Evolutionary conservation across 768 basidiomycete genomes (phyloP).

Genomic region (Termitomyces sp.): DNA sequence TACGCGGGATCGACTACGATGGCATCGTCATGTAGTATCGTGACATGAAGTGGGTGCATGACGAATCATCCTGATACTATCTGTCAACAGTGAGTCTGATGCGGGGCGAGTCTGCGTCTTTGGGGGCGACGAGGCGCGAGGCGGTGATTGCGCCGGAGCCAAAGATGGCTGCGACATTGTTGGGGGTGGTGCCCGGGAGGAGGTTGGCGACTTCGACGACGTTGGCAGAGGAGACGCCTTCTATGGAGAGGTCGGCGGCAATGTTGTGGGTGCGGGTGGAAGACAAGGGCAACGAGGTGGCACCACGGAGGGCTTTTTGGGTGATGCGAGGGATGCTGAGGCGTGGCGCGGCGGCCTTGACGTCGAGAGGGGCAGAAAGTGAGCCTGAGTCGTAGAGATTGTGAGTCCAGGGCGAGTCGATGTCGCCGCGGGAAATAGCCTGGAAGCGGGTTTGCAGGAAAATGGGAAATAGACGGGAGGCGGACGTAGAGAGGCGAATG

Average conservation of each 20-base stretch:
- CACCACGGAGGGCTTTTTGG: slow-evolving; percentile 59
- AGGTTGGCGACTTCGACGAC: slow-evolving; percentile 73
- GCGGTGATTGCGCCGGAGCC: slow-evolving; percentile 62
- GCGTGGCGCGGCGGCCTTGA: slow-evolving; percentile 40
- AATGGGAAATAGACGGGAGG: not conserved
- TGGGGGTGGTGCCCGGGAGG: slow-evolving; percentile 70
- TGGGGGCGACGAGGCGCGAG: slow-evolving; percentile 26
- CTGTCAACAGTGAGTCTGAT: slow-evolving; percentile 51
- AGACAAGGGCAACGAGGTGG: slow-evolving; percentile 20
- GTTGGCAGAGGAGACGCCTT: slow-evolving; percentile 60
- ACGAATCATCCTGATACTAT: too few relatives aligned
- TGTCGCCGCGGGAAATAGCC: slow-evolving; percentile 58
- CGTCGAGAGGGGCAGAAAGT: slow-evolving; percentile 52
- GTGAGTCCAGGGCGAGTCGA: slow-evolving; percentile 65
- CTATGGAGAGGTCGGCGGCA: slow-evolving; percentile 43
- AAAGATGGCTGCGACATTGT: slow-evolving; percentile 84
- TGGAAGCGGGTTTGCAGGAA: slow-evolving; percentile 39
- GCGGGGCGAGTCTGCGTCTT: slow-evolving; percentile 29
- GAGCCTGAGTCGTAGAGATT: slow-evolving; percentile 63
- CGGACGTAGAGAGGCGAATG: not conserved
- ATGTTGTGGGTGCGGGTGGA: too few relatives aligned
- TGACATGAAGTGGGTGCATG: too few relatives aligned
- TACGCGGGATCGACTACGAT: too few relatives aligned
- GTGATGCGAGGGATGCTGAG: slow-evolving; percentile 45
- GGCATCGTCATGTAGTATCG: too few relatives aligned